Base-by-base conservation (phyloP, 2,329 filamentous ascomycete species). In the Hypoxylon sp. region DNA sequence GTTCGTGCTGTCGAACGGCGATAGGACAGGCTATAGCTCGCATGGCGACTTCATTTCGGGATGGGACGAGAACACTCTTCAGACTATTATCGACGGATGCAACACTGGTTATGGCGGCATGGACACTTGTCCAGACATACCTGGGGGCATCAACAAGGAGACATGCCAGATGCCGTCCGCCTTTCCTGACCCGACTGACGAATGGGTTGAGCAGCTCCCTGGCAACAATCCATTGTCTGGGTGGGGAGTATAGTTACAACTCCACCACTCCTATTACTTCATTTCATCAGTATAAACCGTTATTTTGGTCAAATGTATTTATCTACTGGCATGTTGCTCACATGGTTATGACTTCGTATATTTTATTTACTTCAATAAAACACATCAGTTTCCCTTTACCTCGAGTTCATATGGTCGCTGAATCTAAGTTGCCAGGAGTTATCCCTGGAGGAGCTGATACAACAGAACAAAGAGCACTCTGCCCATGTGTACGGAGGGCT, bases 1-100 rank as follows among this genome's bases (percentile, higher is more conserved):
- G 4, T 92, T 92, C 72, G 87, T 92, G 61, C 85, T 91, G 45
- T 80, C 89, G 65, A 88, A 87, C 72, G 90, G 90, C 42, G 90
- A 93, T 60, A 79, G 82, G n/a, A 91, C 90, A 5, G 91, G 90
- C 62, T 92, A 86, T 79, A 87, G 87, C 71, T 84, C 84, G 65
- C 90, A 93, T 76, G 89, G 83, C 44, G 90, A 93, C 77, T 93
- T 93, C 79, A 76, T 90, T 68, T 87, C 91, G 68, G 90, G 85
- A 18, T 93, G 91, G 91, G 87, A 93, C 69, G 81, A 85, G 64
- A 76, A 80, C 12, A 81, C 84, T 48, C 87, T 92, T 54, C 88
- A 91, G 78, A 80, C 84, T 64, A 89, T 91, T 66, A 87, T 92
- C 69, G 84, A 91, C 73, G 84, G 80, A 49, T 92, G 91, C 80